These are phyloP conservation scores for Triticum urartu DNA, from an alignment of 176 grass and related monocot genomes.

Conservation along the genomic window DNA sequence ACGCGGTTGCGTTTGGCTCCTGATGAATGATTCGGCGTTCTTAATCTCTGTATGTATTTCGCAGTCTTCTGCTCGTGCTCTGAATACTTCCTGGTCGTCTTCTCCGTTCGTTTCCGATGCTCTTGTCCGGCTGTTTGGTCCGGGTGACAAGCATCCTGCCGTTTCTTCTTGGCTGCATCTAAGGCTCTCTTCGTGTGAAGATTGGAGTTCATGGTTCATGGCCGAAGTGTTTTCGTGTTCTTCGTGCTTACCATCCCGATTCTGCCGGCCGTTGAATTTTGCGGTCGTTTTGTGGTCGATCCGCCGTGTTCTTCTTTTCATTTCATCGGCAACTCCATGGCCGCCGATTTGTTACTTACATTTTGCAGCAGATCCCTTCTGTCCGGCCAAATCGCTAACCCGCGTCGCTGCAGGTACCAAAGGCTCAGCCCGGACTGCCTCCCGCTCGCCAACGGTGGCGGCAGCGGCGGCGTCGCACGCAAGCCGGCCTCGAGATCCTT, in stretches of 20 bases:
- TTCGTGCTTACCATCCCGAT: background rate
- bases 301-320: constrained; percentile 8
- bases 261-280: background rate
- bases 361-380: constrained; percentile 39
- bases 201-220: constrained; percentile 1
- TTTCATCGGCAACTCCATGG: background rate
- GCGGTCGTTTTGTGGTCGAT: background rate
- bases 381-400: constrained; percentile 25
- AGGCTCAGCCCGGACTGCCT: constrained; percentile 77
- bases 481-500: constrained; percentile 35
- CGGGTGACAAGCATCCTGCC: background rate
- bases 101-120: background rate
- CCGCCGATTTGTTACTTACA: constrained; percentile 29
- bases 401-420: constrained; percentile 57
- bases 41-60: background rate
- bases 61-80: background rate
- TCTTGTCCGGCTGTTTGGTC: constrained; percentile 1
- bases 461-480: constrained; percentile 33
- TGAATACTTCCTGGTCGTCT: background rate
- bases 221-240: background rate
- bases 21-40: background rate
- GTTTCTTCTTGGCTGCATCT: constrained; percentile 3
- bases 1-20: background rate
- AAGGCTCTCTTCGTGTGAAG: background rate
- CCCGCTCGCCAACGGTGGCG: constrained; percentile 45